Evolutionary conservation across 2,329 filamentous ascomycete genomes (phyloP).

Genomic region (Nigrospora oryzae): DNA sequence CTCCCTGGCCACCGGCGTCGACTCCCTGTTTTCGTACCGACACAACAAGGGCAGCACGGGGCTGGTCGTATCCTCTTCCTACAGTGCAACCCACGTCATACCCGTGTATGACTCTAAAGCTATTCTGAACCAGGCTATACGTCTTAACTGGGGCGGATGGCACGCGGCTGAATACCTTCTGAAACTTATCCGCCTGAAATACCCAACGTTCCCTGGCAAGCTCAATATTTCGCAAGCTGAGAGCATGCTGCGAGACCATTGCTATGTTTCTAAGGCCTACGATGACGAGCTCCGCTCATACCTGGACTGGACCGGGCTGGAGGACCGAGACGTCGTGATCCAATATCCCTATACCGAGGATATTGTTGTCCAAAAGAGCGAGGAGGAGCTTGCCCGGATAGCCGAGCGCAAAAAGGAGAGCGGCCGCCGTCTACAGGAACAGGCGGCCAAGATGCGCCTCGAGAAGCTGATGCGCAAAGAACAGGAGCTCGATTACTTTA

Average conservation of each 20-base stretch:
- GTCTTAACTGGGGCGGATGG: conserved; percentile 90
- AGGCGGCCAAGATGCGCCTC: conserved; percentile 93
- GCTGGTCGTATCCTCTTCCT: conserved; percentile 82
- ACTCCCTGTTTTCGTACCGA: conserved; percentile 91
- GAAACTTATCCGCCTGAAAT: conserved; percentile 85
- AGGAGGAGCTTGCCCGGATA: conserved; percentile 83
- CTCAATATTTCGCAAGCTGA: conserved; percentile 82
- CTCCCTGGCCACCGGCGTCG: conserved; percentile 86
- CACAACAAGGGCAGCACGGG: conserved; percentile 86
- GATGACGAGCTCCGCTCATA: conserved; percentile 67
- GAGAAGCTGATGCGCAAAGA: conserved; percentile 96
- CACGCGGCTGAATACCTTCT: conserved; percentile 86
- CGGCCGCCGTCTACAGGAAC: conserved; percentile 82
- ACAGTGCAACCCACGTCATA: conserved; percentile 91
- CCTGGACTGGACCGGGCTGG: conserved; percentile 85
- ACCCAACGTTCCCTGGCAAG: conserved; percentile 80
- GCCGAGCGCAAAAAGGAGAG: conserved; percentile 95
- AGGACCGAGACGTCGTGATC: conserved; percentile 80
- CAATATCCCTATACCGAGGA: conserved; percentile 95
- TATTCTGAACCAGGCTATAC: conserved; percentile 73
- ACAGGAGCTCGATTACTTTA: conserved; percentile 90
- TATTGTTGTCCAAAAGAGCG: conserved; percentile 80
- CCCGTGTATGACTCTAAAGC: conserved; percentile 84
- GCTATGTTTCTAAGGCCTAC: conserved; percentile 81
- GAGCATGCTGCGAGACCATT: conserved; percentile 78